These are phyloP conservation scores for Phascolomyces articulosus DNA, from an alignment of 371 early-diverging fungal genomes.

Conservation along the genomic window DNA sequence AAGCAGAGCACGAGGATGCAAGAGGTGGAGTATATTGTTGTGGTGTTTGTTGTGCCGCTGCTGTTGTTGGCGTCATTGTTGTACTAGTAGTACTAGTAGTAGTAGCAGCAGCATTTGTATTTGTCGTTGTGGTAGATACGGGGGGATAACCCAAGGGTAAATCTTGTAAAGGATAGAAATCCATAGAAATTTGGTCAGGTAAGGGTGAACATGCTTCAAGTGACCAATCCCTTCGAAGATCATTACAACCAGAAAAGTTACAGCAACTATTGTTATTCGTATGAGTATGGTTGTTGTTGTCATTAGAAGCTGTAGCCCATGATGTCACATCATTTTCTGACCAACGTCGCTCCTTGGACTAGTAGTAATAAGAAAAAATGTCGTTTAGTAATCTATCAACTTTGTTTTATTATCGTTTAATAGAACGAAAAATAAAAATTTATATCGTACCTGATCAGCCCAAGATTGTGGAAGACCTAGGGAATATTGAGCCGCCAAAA, in stretches of 20 bases:
- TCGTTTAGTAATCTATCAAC: not conserved
- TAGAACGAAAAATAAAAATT: not conserved
- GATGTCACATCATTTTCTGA: slow-evolving; percentile 13
- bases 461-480: not conserved
- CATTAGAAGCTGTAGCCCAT: not conserved
- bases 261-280: slow-evolving; percentile 1
- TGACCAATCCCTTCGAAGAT: slow-evolving; percentile 2
- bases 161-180: slow-evolving; percentile 23
- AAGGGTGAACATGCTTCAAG: slow-evolving; percentile 18
- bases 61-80: too few species aligned
- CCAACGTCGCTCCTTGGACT: slow-evolving; percentile 18
- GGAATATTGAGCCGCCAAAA: slow-evolving; percentile 3
- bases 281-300: too few species aligned
- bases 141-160: slow-evolving; percentile 16
- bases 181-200: slow-evolving; percentile 18
- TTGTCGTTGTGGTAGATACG: not conserved
- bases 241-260: not conserved
- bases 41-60: not conserved
- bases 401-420: too few species aligned
- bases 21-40: slow-evolving; percentile 34
- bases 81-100: too few species aligned
- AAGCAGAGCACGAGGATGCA: slow-evolving; percentile 30
- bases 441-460: not conserved
- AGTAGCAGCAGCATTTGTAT: too few species aligned
- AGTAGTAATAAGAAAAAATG: not conserved